phyloP scores from a whole-genome alignment of 257 asterid genomes.

The Buddleja alternifolia region DNA sequence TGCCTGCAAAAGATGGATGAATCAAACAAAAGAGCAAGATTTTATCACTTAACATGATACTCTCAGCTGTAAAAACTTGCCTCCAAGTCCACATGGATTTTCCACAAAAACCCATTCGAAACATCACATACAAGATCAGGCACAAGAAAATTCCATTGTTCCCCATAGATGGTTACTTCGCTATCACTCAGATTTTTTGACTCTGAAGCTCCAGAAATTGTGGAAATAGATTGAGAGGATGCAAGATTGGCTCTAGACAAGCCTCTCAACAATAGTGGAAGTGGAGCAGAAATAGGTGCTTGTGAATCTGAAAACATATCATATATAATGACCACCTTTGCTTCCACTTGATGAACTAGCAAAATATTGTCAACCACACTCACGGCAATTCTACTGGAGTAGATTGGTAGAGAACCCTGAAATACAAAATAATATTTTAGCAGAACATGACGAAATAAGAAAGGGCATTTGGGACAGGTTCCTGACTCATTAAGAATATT shows the following conservation, averaged over 20 bases:
- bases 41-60: constrained; percentile 25
- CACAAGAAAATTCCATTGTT: constrained; percentile 81
- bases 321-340: constrained; percentile 88
- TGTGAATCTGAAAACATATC: constrained; percentile 77
- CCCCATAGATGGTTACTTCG: constrained; percentile 67
- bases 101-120: constrained; percentile 78
- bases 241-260: constrained; percentile 51
- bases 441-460: constrained; percentile 22
- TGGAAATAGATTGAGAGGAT: constrained; percentile 49
- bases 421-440: constrained; percentile 28
- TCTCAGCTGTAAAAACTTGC: constrained; percentile 46
- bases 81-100: constrained; percentile 85
- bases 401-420: constrained; percentile 91
- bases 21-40: constrained; percentile 32
- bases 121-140: constrained; percentile 89
- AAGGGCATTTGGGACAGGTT: constrained; percentile 6
- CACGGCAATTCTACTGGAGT: constrained; percentile 71
- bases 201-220: constrained; percentile 47
- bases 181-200: constrained; percentile 41
- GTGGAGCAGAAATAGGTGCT: constrained; percentile 92
- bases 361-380: constrained; percentile 86
- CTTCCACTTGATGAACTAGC: constrained; percentile 95
- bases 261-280: constrained; percentile 85
- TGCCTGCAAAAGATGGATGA: constrained; percentile 59
- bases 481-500: not conserved